phyloP scores from a whole-genome alignment of 2,329 filamentous ascomycete species.

The Fusarium sp. region DNA sequence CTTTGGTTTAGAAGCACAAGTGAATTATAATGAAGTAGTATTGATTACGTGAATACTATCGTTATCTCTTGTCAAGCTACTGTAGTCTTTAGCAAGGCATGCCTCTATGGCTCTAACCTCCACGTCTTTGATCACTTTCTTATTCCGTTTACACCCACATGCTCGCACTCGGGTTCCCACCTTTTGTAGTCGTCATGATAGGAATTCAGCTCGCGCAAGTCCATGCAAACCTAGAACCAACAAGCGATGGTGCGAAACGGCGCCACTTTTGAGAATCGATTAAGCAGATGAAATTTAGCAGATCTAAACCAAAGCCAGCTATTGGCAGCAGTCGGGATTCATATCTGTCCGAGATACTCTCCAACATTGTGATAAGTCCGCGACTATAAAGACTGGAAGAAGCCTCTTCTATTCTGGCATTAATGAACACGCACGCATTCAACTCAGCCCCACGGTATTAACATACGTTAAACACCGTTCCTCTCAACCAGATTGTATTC shows the following conservation, averaged over 20 bases:
- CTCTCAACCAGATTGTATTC: neutral
- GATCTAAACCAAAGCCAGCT: neutral
- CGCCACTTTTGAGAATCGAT: slow-evolving; percentile 16
- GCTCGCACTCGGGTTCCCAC: slow-evolving; percentile 21
- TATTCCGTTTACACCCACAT: neutral
- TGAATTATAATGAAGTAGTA: neutral
- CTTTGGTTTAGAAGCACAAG: neutral
- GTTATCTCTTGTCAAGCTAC: no score
- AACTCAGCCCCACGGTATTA: slow-evolving; percentile 23
- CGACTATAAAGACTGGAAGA: slow-evolving; percentile 18
- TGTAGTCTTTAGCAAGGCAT: no score
- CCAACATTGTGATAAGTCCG: slow-evolving; percentile 18
- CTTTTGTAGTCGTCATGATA: slow-evolving; percentile 23
- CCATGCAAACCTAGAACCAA: neutral
- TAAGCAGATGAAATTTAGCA: neutral
- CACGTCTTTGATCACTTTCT: neutral
- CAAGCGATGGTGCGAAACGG: neutral
- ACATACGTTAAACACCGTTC: slow-evolving; percentile 1
- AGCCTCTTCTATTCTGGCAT: neutral
- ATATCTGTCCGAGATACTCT: slow-evolving; percentile 20
- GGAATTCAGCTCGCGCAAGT: slow-evolving; percentile 18
- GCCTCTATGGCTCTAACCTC: no score
- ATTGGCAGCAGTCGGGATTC: slow-evolving; percentile 14
- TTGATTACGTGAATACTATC: no score
- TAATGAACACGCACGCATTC: neutral